Conservation (phyloP, 345 rosid genomes). For the Lenwebbia sp. region DNA sequence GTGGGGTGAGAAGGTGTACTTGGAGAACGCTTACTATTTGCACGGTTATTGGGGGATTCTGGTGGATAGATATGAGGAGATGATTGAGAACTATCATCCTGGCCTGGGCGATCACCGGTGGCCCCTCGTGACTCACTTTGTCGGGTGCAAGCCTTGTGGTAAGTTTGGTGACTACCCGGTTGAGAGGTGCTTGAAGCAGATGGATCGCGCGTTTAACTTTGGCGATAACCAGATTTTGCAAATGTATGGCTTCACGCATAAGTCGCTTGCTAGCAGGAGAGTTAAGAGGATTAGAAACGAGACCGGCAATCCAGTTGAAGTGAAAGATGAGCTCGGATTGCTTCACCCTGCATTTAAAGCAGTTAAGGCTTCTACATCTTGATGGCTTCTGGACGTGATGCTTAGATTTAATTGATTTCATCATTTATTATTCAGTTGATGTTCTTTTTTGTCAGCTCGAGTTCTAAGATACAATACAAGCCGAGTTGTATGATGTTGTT, state of each 20-base stretch:
- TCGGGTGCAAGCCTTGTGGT: slow-evolving; percentile 61
- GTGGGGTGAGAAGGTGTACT: slow-evolving; percentile 44
- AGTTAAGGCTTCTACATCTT: slow-evolving; percentile 10
- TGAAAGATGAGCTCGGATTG: slow-evolving; percentile 30
- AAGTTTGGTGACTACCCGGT: slow-evolving; percentile 58
- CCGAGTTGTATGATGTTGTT: not conserved
- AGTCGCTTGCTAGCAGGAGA: slow-evolving; percentile 23
- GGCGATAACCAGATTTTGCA: slow-evolving; percentile 51
- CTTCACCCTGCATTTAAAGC: slow-evolving; percentile 31
- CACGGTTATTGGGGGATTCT: slow-evolving; percentile 62
- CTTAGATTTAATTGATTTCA: not conserved
- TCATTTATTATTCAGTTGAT: not conserved
- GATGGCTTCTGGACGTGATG: not conserved
- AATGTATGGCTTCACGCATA: slow-evolving; percentile 44
- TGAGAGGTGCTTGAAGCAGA: slow-evolving; percentile 55
- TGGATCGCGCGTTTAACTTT: slow-evolving; percentile 54
- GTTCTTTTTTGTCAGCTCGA: not conserved
- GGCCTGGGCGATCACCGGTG: slow-evolving; percentile 53
- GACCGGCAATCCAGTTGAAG: slow-evolving; percentile 26
- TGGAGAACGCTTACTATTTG: slow-evolving; percentile 45
- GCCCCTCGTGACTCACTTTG: slow-evolving; percentile 59
- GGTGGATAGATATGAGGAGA: slow-evolving; percentile 52
- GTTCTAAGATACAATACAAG: not conserved
- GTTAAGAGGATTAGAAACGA: slow-evolving; percentile 34
- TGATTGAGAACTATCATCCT: slow-evolving; percentile 58